Base-by-base conservation (phyloP, 2,329 filamentous ascomycete species). In the Cladosporium sp. region DNA sequence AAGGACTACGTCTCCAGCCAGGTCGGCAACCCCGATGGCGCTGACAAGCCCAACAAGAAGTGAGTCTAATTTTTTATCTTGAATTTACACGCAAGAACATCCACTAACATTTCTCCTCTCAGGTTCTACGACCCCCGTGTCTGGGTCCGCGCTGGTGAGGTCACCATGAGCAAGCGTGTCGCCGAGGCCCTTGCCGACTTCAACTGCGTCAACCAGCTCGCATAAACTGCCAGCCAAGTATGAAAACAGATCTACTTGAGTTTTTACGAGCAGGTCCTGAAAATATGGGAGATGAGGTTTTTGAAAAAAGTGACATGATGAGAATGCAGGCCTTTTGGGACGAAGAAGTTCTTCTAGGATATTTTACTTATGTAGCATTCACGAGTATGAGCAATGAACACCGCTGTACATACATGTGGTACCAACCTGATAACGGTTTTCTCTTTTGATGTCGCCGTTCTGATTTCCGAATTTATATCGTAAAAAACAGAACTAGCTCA, bases 41-140 rank as follows among this genome's bases (percentile, higher is more conserved):
- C 86, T 19, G 90, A 96, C 81, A 97, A 97, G 88, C 93, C 94
- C 73, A 99, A 99, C 87, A 99, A 99, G 90, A 97, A 97, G 69
- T 72, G 64, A 30, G 54, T 56, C 8, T 30, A 20, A 11, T n/a
- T 38, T 28, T 1, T 3, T 54, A 65, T 56, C 22, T 12, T 37
- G 5, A 19, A n/a, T 14, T 6, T 6, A 3, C 25, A 25, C 25
- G 25, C 25, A 3, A 25, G 9, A 19, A 42, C 28, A 89, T 2
- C 17, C 51, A 42, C 47, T 61, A 51, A 65, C 40, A 47, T 28
- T 22, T 20, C n/a, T n/a, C n/a, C n/a, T 57, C 54, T 28, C 61
- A 70, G 71, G 75, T 78, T 75, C 73, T 78, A 80, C 72, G 78
- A 90, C 80, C 91, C 92, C 69, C 88, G 92, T 78, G 91, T 97